Conservation (phyloP, 2,329 filamentous ascomycete genomes). For the Dothistroma septosporum region DNA sequence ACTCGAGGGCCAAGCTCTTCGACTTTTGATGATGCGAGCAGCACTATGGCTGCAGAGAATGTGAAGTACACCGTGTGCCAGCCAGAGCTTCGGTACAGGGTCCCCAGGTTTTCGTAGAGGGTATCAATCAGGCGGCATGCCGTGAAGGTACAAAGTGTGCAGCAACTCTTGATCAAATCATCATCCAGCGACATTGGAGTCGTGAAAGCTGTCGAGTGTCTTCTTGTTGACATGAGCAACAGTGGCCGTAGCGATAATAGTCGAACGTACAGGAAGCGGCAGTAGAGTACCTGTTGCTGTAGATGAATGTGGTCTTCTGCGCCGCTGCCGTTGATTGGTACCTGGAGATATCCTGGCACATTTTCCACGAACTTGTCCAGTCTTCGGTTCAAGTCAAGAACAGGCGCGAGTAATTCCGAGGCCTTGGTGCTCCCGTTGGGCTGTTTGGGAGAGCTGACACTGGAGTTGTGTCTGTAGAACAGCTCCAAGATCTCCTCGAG, state of each 20-base stretch:
- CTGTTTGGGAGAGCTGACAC: conserved; percentile 10
- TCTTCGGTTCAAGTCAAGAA: conserved; percentile 22
- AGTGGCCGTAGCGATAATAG: conserved; percentile 24
- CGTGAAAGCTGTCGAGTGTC: conserved; percentile 13
- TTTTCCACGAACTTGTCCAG: conserved; percentile 24
- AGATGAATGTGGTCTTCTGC: conserved; percentile 22
- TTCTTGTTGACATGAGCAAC: conserved; percentile 35
- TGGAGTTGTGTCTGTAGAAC: conserved; percentile 21
- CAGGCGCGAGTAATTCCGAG: conserved; percentile 20
- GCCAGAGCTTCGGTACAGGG: conserved; percentile 24
- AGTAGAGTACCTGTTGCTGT: conserved; percentile 22
- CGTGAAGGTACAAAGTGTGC: conserved; percentile 30
- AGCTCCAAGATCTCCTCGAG: conserved; percentile 26
- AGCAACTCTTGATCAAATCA: conserved; percentile 31
- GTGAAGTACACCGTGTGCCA: conserved; percentile 29
- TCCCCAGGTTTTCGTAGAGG: conserved; percentile 34
- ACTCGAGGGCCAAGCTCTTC: conserved; percentile 9
- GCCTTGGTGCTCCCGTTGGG: conserved; percentile 9
- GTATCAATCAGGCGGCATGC: conserved; percentile 36
- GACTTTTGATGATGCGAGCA: conserved; percentile 24
- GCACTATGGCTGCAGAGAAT: conserved; percentile 24
- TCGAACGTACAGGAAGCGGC: conserved; percentile 24
- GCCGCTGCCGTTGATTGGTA: conserved; percentile 3
- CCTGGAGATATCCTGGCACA: conserved; percentile 20
- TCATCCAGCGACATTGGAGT: conserved; percentile 34